These are phyloP conservation scores for Gastrolobium bilobum DNA, from an alignment of 306 rosid species.

Conservation along the genomic window DNA sequence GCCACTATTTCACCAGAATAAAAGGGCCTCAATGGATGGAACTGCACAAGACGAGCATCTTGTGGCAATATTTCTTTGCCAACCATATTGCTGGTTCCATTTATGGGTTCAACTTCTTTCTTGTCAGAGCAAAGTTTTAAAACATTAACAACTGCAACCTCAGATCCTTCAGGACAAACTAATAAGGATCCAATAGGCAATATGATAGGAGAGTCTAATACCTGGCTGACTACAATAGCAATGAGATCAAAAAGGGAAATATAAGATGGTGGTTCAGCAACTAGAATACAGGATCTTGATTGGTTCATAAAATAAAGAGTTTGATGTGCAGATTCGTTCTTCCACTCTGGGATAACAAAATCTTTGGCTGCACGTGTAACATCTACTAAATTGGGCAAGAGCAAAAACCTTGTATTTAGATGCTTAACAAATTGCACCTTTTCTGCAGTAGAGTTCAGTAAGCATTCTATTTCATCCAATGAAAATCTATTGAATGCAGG, in stretches of 20 bases:
- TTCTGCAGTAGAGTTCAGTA: constrained; percentile 73
- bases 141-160: constrained; percentile 75
- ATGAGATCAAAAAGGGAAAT: constrained; percentile 80
- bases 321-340: constrained; percentile 65
- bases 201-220: constrained; percentile 83
- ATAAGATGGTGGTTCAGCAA: constrained; percentile 91
- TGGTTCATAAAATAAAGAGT: constrained; percentile 78
- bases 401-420: constrained; percentile 82
- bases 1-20: constrained; percentile 97
- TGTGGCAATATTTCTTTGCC: constrained; percentile 90
- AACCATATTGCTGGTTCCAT: constrained; percentile 67
- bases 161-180: constrained; percentile 88
- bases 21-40: constrained; percentile 96
- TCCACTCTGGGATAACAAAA: constrained; percentile 79
- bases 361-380: constrained; percentile 72
- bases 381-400: constrained; percentile 80
- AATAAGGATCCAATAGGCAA: constrained; percentile 88
- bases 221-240: constrained; percentile 88
- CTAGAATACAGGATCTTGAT: constrained; percentile 72
- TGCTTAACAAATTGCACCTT: constrained; percentile 85
- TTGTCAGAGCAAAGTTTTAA: constrained; percentile 85
- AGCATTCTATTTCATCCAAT: constrained; percentile 55
- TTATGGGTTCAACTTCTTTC: constrained; percentile 71
- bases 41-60: constrained; percentile 91
- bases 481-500: constrained; percentile 66